Percentiles rank a stretch among this genome's conserved stretches.
phyloP scores from a whole-genome alignment of 2,329 filamentous ascomycete species.

The Chalaropsis ovoidea region DNA sequence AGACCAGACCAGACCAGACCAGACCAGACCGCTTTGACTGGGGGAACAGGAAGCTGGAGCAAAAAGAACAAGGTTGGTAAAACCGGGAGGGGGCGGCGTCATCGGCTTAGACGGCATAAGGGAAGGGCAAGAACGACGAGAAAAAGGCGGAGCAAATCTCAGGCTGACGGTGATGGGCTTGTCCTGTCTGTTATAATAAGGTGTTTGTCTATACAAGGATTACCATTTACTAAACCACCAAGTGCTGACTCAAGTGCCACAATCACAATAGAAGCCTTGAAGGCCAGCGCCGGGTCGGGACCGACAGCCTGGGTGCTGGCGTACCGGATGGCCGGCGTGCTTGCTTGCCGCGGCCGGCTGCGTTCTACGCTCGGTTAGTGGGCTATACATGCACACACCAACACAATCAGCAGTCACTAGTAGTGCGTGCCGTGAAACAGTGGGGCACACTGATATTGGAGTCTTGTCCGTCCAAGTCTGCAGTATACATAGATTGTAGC shows the following conservation, averaged over 20 bases:
- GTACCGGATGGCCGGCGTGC: not conserved
- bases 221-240: not conserved
- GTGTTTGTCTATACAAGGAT: not conserved
- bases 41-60: not conserved
- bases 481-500: not conserved
- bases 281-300: not conserved
- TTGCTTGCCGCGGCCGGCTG: not conserved
- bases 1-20: not conserved
- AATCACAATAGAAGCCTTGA: not conserved
- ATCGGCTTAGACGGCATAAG: not conserved
- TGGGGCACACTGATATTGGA: not conserved
- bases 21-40: not conserved
- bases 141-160: not conserved
- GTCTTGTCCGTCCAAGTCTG: not conserved
- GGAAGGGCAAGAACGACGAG: not conserved
- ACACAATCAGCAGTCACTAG: not conserved
- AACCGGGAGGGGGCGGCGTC: not conserved
- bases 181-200: not conserved
- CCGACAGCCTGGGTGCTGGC: not conserved
- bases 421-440: not conserved
- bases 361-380: not conserved
- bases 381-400: not conserved
- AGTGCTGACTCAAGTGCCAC: not conserved
- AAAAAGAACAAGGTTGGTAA: slow-evolving; percentile 12
- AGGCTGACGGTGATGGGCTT: not conserved